phyloP scores from a whole-genome alignment of 208 protist genomes.

The Wallacemonas sp. region DNA sequence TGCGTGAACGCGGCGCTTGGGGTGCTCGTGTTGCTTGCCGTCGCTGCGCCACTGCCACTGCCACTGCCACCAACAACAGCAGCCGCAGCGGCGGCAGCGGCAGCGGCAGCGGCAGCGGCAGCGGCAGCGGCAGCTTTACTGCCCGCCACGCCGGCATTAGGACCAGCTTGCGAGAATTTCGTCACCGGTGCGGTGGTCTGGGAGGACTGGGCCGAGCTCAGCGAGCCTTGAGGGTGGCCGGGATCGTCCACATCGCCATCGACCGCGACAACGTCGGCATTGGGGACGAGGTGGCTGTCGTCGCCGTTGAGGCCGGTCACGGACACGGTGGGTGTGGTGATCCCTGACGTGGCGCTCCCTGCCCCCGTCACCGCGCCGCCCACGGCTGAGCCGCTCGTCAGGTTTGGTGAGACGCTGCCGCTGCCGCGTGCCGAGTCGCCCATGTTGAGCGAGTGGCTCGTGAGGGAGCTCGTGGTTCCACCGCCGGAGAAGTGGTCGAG shows the following conservation, averaged over 20 bases:
- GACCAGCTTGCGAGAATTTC: slow-evolving; percentile 5
- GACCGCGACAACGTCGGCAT: not conserved
- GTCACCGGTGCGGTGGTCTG: not conserved
- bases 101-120: not conserved
- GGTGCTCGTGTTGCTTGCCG: too few species aligned
- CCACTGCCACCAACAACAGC: too few species aligned
- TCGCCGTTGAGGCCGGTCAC: not conserved
- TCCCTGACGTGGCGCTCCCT: not conserved
- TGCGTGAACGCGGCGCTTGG: not conserved
- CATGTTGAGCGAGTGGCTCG: not conserved
- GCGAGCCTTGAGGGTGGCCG: not conserved
- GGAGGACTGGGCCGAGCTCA: not conserved
- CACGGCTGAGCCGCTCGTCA: not conserved
- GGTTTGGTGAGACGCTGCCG: not conserved
- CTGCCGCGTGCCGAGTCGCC: not conserved
- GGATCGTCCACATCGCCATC: slow-evolving; percentile 1
- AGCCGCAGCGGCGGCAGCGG: not conserved
- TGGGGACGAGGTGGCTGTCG: not conserved
- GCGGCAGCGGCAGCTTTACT: slow-evolving; percentile 5
- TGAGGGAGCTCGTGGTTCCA: not conserved
- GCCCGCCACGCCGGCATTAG: slow-evolving; percentile 4
- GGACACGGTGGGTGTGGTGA: not conserved
- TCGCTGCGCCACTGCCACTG: too few species aligned
- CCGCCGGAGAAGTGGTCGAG: slow-evolving; percentile 5
- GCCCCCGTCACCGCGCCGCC: not conserved